These are phyloP conservation scores for Prunus dulcis DNA, from an alignment of 306 rosid species.

Conservation along the genomic window DNA sequence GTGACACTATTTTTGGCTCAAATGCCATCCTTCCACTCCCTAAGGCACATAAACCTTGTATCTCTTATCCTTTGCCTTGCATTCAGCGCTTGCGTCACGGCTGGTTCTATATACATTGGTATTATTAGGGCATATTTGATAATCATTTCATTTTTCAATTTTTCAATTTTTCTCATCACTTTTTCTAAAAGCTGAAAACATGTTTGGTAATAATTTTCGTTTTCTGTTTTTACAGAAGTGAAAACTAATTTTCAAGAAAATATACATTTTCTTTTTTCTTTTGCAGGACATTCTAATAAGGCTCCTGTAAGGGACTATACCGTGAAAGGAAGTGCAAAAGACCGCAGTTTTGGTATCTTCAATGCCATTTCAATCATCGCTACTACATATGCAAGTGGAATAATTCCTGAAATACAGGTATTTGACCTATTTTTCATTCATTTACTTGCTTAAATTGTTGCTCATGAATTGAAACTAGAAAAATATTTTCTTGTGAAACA, in stretches of 20 bases:
- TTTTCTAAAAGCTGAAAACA: too few species aligned
- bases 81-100: slow-evolving; percentile 44
- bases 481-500: too few species aligned
- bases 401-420: slow-evolving; percentile 87
- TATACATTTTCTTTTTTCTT: too few species aligned
- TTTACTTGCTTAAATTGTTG: background rate
- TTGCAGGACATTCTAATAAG: slow-evolving; percentile 31
- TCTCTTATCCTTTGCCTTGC: slow-evolving; percentile 58
- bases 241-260: too few species aligned
- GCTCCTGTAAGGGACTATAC: slow-evolving; percentile 50
- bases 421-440: background rate
- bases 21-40: slow-evolving; percentile 82
- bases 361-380: slow-evolving; percentile 71
- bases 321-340: slow-evolving; percentile 33
- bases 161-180: background rate
- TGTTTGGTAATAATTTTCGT: too few species aligned
- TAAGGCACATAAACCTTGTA: slow-evolving; percentile 65
- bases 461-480: too few species aligned
- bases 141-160: background rate
- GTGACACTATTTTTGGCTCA: slow-evolving; percentile 60
- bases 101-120: slow-evolving; percentile 65
- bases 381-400: slow-evolving; percentile 68
- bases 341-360: slow-evolving; percentile 46
- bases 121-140: slow-evolving; percentile 5
- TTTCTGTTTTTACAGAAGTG: too few species aligned